Conservation (phyloP, 2,329 filamentous ascomycete genomes). For the Alternaria dauci region DNA sequence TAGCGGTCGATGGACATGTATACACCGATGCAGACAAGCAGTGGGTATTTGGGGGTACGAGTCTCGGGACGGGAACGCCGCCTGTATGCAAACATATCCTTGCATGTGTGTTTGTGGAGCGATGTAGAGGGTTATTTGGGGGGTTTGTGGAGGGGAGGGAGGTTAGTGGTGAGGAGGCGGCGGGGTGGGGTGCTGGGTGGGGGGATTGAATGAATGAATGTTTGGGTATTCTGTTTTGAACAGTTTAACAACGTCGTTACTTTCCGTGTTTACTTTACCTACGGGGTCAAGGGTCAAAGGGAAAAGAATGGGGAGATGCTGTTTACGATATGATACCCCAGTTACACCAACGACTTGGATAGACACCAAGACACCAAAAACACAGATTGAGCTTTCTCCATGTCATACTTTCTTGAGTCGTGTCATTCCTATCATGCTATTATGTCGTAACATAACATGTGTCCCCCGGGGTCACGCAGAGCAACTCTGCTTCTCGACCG, state of each 20-base stretch:
- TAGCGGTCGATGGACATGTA: no score
- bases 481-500: background rate
- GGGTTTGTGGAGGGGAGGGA: conserved; percentile 63
- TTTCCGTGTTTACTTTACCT: background rate
- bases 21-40: conserved; percentile 8
- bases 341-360: background rate
- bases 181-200: conserved; percentile 67
- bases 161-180: conserved; percentile 72
- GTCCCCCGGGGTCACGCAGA: background rate
- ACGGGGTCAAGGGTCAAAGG: background rate
- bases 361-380: background rate
- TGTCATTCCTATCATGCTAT: conserved; percentile 39
- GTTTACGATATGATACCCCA: conserved; percentile 4
- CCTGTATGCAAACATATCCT: conserved; percentile 87
- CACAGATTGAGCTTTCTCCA: background rate
- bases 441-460: conserved; percentile 21
- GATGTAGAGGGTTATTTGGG: conserved; percentile 67
- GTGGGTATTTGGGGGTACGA: conserved; percentile 56
- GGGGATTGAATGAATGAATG: conserved; percentile 29
- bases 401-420: conserved; percentile 21
- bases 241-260: background rate
- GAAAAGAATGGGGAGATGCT: background rate
- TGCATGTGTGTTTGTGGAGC: conserved; percentile 78
- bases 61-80: conserved; percentile 55
- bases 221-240: no score